phyloP scores from a whole-genome alignment of 345 rosid genomes.

The Triadica sebifera region DNA sequence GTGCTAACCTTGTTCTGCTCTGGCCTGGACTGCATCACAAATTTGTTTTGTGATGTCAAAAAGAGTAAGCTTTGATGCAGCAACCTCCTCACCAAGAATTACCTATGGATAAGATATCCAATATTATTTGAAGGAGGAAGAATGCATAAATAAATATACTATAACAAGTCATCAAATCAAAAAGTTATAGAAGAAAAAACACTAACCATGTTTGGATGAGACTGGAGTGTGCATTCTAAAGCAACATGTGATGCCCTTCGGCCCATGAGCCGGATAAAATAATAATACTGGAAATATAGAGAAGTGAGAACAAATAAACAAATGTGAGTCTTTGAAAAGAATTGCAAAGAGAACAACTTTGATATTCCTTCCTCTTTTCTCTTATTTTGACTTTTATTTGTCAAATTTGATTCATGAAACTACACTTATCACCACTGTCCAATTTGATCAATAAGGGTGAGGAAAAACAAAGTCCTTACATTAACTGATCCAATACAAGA shows the following conservation, averaged over 20 bases:
- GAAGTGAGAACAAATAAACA: neutral
- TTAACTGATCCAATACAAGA: neutral
- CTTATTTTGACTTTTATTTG: neutral
- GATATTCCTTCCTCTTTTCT: neutral
- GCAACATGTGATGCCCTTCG: slow-evolving; percentile 96
- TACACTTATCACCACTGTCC: neutral
- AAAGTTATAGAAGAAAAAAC: slow-evolving; percentile 9
- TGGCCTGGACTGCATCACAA: slow-evolving; percentile 96
- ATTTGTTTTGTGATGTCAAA: slow-evolving; percentile 85
- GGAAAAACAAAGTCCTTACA: neutral
- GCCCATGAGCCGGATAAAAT: slow-evolving; percentile 97
- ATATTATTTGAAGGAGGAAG: neutral
- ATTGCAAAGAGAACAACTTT: neutral
- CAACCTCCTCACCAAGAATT: slow-evolving; percentile 95
- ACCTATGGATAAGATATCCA: slow-evolving; percentile 46
- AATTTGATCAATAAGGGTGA: neutral
- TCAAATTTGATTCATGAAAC: neutral
- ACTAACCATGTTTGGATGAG: slow-evolving; percentile 96
- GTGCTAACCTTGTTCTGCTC: slow-evolving; percentile 73
- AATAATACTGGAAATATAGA: slow-evolving; percentile 69
- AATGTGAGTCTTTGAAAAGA: neutral
- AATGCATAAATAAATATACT: neutral
- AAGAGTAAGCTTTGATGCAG: slow-evolving; percentile 96
- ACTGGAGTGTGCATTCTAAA: slow-evolving; percentile 93
- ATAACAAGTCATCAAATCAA: neutral